These are phyloP conservation scores for Pseudoturritis turrita DNA, from an alignment of 345 rosid genomes.

Conservation along the genomic window DNA sequence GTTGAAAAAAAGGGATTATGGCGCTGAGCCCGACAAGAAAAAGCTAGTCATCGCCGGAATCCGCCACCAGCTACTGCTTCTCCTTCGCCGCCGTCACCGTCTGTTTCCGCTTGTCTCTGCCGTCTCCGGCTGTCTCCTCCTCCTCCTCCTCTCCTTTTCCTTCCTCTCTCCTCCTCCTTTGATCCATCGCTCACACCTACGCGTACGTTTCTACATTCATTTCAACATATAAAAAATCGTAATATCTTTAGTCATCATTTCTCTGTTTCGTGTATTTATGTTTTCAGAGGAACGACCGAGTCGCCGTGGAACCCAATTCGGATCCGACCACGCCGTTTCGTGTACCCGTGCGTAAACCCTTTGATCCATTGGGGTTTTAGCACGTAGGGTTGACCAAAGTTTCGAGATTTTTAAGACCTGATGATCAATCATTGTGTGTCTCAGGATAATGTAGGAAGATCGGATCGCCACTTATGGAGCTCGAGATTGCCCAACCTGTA, in stretches of 20 bases:
- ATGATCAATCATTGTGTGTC: not conserved
- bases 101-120: conserved; percentile 57
- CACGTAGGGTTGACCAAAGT: not conserved
- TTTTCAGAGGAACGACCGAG: conserved; percentile 31
- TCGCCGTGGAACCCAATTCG: conserved; percentile 24
- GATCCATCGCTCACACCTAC: conserved; percentile 16
- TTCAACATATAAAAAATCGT: not conserved
- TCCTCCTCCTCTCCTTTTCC: conserved; percentile 46
- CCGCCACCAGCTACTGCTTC: conserved; percentile 32
- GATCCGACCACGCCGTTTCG: conserved; percentile 27
- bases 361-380: not conserved
- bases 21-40: conserved; percentile 15
- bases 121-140: conserved; percentile 52
- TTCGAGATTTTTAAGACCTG: not conserved
- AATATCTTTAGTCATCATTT: not conserved
- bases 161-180: conserved; percentile 50
- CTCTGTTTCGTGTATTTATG: not conserved
- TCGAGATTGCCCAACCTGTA: conserved; percentile 55
- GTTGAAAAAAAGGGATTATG: conserved; percentile 40
- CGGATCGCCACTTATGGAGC: conserved; percentile 60
- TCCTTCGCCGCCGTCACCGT: conserved; percentile 52
- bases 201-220: conserved; percentile 10
- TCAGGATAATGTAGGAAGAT: conserved; percentile 48
- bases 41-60: conserved; percentile 30
- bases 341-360: conserved; percentile 50